phyloP scores from a whole-genome alignment of 2,329 filamentous ascomycete genomes.

The Diaporthe vexans region DNA sequence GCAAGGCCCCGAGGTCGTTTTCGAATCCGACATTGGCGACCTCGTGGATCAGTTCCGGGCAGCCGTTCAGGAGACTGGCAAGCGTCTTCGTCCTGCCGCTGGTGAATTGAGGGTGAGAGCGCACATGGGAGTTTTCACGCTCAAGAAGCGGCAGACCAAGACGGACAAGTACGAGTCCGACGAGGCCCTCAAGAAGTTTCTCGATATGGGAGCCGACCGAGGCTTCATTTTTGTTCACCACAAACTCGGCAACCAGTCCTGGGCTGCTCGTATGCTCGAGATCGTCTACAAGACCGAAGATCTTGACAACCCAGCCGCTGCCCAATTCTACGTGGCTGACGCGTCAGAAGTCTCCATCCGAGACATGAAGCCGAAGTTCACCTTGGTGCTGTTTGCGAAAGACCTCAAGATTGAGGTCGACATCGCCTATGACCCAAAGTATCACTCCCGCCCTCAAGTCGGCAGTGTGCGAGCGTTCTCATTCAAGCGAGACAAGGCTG shows the following conservation, averaged over 20 bases:
- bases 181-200: slow-evolving; percentile 16
- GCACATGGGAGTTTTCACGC: slow-evolving; percentile 33
- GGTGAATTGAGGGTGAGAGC: slow-evolving; percentile 35
- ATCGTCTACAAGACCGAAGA: slow-evolving; percentile 37
- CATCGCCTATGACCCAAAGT: slow-evolving; percentile 27
- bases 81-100: slow-evolving; percentile 32
- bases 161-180: slow-evolving; percentile 18
- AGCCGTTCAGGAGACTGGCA: slow-evolving; percentile 29
- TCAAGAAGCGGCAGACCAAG: slow-evolving; percentile 9
- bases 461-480: slow-evolving; percentile 26
- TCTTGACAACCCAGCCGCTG: background rate
- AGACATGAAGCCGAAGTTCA: slow-evolving; percentile 39
- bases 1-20: background rate
- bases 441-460: background rate
- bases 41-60: background rate
- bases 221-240: slow-evolving; percentile 30
- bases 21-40: background rate
- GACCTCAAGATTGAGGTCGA: slow-evolving; percentile 45
- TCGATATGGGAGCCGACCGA: slow-evolving; percentile 22
- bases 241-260: slow-evolving; percentile 26
- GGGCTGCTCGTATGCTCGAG: slow-evolving; percentile 30
- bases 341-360: slow-evolving; percentile 9
- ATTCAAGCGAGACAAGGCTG: slow-evolving; percentile 39
- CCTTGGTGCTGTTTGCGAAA: slow-evolving; percentile 42
- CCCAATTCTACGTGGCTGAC: slow-evolving; percentile 10